Conservation (phyloP, 176 grass and related monocot species). For the Tuctoria greenei region DNA sequence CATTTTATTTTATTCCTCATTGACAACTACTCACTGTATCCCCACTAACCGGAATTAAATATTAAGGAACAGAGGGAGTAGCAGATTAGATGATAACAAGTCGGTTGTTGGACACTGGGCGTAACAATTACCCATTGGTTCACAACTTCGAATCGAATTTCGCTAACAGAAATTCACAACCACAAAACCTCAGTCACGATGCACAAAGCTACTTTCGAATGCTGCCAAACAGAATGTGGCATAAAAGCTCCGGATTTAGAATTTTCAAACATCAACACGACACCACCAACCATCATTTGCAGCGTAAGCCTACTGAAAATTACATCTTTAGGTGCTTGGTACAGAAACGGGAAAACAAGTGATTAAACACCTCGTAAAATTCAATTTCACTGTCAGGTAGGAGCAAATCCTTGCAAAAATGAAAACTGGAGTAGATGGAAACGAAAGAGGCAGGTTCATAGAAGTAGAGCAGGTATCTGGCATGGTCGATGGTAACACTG, state of each 20-base stretch:
- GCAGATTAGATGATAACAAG: too few relatives aligned
- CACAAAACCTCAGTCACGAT: background rate
- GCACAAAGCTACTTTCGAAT: background rate
- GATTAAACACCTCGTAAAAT: constrained; percentile 30
- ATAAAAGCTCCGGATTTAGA: background rate
- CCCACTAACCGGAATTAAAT: too few relatives aligned
- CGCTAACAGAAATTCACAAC: background rate
- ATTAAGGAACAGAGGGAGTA: too few relatives aligned
- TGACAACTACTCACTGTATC: too few relatives aligned
- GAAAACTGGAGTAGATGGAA: constrained; percentile 38
- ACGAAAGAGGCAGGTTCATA: constrained; percentile 2
- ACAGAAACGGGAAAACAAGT: background rate
- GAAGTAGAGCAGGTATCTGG: constrained; percentile 25
- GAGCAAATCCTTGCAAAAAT: constrained; percentile 28
- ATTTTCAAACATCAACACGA: background rate
- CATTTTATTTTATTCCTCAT: too few relatives aligned
- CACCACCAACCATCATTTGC: background rate
- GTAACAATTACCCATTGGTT: background rate
- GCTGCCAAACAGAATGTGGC: background rate
- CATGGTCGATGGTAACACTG: constrained; percentile 31
- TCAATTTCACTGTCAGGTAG: constrained; percentile 24
- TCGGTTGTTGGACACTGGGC: too few relatives aligned
- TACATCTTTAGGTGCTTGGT: background rate
- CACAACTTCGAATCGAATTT: background rate
- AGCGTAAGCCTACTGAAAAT: constrained; percentile 5